Evolutionary conservation across 2,329 filamentous ascomycete species (phyloP), one percentile per base, ranked within the genome.

Genomic region (Coniochaeta sp.): DNA sequence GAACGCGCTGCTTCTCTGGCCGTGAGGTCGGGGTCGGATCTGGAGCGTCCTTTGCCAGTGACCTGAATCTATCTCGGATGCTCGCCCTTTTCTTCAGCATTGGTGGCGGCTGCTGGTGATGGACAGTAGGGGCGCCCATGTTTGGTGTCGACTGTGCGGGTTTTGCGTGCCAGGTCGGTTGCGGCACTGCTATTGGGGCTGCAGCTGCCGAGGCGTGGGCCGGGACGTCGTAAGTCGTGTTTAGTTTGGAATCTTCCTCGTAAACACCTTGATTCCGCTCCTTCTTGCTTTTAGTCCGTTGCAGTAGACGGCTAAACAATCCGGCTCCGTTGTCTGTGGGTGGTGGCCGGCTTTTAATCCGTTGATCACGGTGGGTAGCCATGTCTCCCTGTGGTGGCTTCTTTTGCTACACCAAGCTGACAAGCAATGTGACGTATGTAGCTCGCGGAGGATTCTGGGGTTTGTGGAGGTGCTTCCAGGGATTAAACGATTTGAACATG

Each of bases 61-160:
- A 36, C 50, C 55, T 66, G 22, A 69, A 55, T 3, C 64, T 65
- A 22, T 67, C 67, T 2, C 64, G 63, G 30, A 69, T 58, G 47
- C 67, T 69, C 30, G 63, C 24, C 26, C 62, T 65, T 61, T 60
- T 65, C 59, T 60, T 65, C 28, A 67, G 64, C 22, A 55, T 57
- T 17, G 62, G 62, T 26, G 59, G 61, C 24, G 58, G 54, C 19
- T 30, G 56, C 8, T 60, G 60, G n/a, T 32, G 58, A n/a, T 34
- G n/a, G 38, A 52, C 19, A 1, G 22, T 34, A 34, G 57, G 17
- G 12, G 16, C 22, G 47, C 22, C 26, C 47, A 52, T 28, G 10
- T 6, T 24, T 24, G 54, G 17, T 16, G 16, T n/a, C n/a, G 30
- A 3, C 12, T 19, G 54, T 36, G 28, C 17, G 17, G 30, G 30